These are phyloP conservation scores for Clitoria ternatea DNA, from an alignment of 306 rosid species.

Conservation along the genomic window DNA sequence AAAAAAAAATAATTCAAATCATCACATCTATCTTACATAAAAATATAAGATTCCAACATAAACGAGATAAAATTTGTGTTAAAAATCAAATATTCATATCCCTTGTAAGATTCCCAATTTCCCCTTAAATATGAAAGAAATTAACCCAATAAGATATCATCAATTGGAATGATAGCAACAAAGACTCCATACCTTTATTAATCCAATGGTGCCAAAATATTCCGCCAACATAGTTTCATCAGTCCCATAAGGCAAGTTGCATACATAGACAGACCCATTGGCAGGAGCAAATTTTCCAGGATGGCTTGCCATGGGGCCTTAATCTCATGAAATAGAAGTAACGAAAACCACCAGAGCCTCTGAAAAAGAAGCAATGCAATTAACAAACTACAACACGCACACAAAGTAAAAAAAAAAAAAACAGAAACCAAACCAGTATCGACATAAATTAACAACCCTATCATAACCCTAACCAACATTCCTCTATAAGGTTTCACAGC, in stretches of 20 bases:
- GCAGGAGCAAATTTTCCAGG: conserved; percentile 64
- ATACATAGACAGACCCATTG: conserved; percentile 82
- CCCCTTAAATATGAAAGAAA: neutral
- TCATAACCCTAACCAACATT: neutral
- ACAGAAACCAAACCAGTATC: neutral
- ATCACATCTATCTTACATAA: neutral
- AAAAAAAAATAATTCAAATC: neutral
- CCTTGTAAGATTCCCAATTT: neutral
- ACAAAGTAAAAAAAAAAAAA: neutral
- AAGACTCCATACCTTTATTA: conserved; percentile 67
- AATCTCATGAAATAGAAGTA: conserved; percentile 59
- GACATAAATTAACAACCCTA: neutral
- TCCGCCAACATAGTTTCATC: conserved; percentile 89
- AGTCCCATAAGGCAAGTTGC: conserved; percentile 91
- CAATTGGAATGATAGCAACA: conserved; percentile 3
- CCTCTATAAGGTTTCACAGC: neutral
- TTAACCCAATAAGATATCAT: neutral
- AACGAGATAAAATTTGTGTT: neutral
- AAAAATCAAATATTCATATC: neutral
- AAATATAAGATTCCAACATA: neutral
- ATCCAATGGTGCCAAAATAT: conserved; percentile 88
- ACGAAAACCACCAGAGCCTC: conserved; percentile 38
- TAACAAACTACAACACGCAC: neutral
- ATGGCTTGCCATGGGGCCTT: conserved; percentile 65
- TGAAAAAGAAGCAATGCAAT: neutral